Conservation (phyloP, 495 filamentous ascomycete species). For the Aspergillus affinis region DNA sequence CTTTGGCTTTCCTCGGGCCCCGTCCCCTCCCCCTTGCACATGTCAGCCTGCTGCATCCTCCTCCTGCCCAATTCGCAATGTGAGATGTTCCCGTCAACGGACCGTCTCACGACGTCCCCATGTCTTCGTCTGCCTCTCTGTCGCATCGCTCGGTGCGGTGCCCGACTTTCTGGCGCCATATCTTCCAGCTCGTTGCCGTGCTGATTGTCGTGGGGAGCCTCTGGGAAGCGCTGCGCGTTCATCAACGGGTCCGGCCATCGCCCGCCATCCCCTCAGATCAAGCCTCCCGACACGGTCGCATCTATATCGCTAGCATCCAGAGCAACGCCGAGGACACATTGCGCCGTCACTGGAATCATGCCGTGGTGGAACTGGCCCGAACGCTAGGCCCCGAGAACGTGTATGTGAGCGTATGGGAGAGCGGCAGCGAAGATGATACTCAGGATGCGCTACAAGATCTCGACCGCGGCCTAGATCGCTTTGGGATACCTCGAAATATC, state of each 20-base stretch:
- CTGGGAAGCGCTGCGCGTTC: background rate
- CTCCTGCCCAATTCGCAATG: background rate
- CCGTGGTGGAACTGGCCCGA: conserved; percentile 55
- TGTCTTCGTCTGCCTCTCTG: background rate
- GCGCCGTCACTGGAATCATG: conserved; percentile 57
- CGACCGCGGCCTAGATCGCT: conserved; percentile 50
- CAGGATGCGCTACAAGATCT: conserved; percentile 63
- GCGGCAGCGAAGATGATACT: conserved; percentile 68
- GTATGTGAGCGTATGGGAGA: conserved; percentile 69
- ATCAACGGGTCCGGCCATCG: background rate
- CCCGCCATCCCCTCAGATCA: background rate
- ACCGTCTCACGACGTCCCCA: background rate
- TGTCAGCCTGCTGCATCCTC: background rate
- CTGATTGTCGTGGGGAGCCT: background rate
- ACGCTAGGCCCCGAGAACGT: conserved; percentile 64
- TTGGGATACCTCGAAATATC: conserved; percentile 55
- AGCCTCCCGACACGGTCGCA: conserved; percentile 23
- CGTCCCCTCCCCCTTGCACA: too few species aligned
- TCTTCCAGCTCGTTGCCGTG: background rate
- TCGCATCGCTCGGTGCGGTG: background rate
- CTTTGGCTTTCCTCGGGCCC: too few species aligned
- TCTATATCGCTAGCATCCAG: conserved; percentile 67
- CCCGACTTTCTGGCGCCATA: background rate
- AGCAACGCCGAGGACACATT: conserved; percentile 57
- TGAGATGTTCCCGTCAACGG: background rate